These are phyloP conservation scores for Trapa incisa DNA, from an alignment of 345 rosid genomes.

Conservation along the genomic window DNA sequence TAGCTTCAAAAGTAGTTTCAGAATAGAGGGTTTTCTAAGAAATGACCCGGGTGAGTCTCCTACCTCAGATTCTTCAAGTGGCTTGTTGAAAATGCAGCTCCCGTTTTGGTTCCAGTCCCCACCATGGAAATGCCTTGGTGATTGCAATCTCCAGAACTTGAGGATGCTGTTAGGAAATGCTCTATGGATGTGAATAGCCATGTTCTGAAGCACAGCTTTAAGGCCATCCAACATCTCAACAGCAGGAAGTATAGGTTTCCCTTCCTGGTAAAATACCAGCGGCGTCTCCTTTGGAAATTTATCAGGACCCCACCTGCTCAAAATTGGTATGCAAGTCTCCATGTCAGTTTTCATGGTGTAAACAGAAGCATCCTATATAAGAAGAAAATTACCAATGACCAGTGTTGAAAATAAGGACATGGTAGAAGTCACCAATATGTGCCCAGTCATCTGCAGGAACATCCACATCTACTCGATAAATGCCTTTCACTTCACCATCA, in stretches of 20 bases:
- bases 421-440: constrained; percentile 48
- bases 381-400: constrained; percentile 71
- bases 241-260: constrained; percentile 58
- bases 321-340: constrained; percentile 4
- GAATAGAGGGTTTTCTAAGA: background rate
- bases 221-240: constrained; percentile 59
- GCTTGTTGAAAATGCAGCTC: constrained; percentile 66
- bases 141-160: constrained; percentile 89
- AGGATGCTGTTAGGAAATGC: constrained; percentile 47
- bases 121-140: constrained; percentile 81
- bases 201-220: constrained; percentile 59
- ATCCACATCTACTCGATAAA: constrained; percentile 74
- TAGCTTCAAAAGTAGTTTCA: background rate
- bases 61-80: constrained; percentile 66
- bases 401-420: constrained; percentile 75
- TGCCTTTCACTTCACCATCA: constrained; percentile 35
- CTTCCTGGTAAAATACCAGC: constrained; percentile 61
- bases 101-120: constrained; percentile 98
- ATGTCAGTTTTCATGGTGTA: background rate
- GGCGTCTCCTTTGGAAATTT: constrained; percentile 86
- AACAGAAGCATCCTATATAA: background rate
- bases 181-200: constrained; percentile 51
- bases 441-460: constrained; percentile 80
- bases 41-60: background rate
- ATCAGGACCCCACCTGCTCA: constrained; percentile 75